Conservation (phyloP, 2,329 filamentous ascomycete genomes). For the Fusarium pilosicola region DNA sequence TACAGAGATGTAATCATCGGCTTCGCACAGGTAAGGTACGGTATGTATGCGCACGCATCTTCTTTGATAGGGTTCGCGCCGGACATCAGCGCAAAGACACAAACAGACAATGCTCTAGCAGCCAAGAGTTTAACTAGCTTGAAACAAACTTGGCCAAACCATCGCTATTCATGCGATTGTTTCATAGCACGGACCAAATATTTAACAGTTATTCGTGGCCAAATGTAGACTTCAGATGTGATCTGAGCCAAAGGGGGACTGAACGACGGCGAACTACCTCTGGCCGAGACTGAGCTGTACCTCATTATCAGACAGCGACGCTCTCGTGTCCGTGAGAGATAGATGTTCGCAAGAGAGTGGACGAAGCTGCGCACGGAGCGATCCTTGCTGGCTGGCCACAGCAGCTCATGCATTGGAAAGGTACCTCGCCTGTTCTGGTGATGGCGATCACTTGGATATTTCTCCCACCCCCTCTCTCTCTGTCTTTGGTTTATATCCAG, state of each 20-base stretch:
- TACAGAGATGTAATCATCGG: neutral
- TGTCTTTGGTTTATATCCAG: neutral
- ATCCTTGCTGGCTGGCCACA: neutral
- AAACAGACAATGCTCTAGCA: neutral
- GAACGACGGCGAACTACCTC: neutral
- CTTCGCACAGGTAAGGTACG: constrained; percentile 1
- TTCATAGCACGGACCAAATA: neutral
- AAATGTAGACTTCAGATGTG: neutral
- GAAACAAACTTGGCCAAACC: neutral
- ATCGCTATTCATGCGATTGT: neutral
- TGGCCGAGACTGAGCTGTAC: neutral
- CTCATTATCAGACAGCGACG: neutral
- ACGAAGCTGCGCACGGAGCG: neutral
- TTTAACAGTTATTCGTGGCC: neutral
- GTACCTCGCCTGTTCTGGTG: neutral
- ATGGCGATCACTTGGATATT: neutral
- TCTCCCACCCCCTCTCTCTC: neutral
- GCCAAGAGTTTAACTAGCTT: neutral
- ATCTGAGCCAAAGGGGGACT: neutral
- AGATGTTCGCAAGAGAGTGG: neutral
- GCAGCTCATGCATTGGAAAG: neutral
- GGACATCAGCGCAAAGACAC: neutral
- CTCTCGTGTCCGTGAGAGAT: neutral
- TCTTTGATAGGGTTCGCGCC: constrained; percentile 1
- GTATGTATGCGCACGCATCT: neutral